A percentile compares a stretch with the other conserved stretches of the same genome.
These are phyloP conservation scores for Aspergillus cristatus DNA, from an alignment of 495 filamentous ascomycete species.

Conservation along the genomic window DNA sequence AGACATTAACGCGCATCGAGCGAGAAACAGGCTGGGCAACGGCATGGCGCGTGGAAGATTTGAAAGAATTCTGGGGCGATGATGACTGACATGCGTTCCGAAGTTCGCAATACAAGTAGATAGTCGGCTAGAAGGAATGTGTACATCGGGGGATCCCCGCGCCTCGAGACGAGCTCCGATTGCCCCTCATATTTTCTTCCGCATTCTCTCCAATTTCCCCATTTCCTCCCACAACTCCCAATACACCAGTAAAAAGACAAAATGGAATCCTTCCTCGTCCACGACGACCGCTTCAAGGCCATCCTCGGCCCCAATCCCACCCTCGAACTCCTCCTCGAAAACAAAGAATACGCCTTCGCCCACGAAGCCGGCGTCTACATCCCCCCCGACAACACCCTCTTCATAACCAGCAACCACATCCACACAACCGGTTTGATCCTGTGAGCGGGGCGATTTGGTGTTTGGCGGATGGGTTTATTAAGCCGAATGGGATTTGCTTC, in stretches of 20 bases:
- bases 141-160: constrained; percentile 1
- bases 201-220: no score
- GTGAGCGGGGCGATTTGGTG: constrained; percentile 36
- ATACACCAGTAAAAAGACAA: no score
- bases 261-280: constrained; percentile 1
- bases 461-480: constrained; percentile 46
- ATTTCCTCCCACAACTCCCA: no score
- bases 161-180: constrained; percentile 2
- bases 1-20: constrained; percentile 31
- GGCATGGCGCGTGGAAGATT: constrained; percentile 33
- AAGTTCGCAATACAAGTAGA: constrained; percentile 10
- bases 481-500: constrained; percentile 51
- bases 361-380: constrained; percentile 53
- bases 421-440: constrained; percentile 31
- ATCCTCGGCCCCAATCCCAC: constrained; percentile 23
- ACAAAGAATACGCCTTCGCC: constrained; percentile 39
- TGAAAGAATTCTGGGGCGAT: constrained; percentile 35
- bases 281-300: constrained; percentile 20
- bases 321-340: constrained; percentile 22
- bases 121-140: no score
- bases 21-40: constrained; percentile 34
- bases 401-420: constrained; percentile 45
- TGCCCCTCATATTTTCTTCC: no score
- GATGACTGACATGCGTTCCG: constrained; percentile 21
- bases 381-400: constrained; percentile 36